Evolutionary conservation across 2,329 filamentous ascomycete species (phyloP), one percentile per base, ranked within the genome.

Genomic region (Penicillium carneum): DNA sequence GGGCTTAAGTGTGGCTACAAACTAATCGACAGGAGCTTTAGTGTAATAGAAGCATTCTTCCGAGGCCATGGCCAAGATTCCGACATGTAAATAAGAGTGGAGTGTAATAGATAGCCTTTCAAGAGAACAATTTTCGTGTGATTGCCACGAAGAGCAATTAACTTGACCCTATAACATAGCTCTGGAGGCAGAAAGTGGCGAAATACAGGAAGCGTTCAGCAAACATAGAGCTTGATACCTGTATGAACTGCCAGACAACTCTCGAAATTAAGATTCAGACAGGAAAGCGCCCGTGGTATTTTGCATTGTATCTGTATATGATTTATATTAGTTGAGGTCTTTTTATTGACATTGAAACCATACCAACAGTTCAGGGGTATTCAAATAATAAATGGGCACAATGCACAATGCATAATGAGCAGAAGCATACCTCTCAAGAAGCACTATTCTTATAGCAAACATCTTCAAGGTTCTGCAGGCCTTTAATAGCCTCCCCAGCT

Each of bases 401-500:
- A 18, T 39, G 20, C 16, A 47, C 18, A 50, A 50, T 23, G 18
- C 26, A 26, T 18, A 38, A 49, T 42, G 26, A 20, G 14, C 36
- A 57, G 1, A 43, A 26, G 3, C 20, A 55, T 12, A 12, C 43
- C 31, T 20, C 29, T 62, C 53, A 63, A 53, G 52, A 63, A 47
- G 63, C 66, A 18, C 54, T 69, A 29, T 63, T 64, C 45, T 63
- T 67, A 56, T 85, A 83, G 75, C 90, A 93, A 26, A 84, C 82
- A 63, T 86, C 82, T 73, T 90, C 86, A 36, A 92, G 80, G 63
- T 84, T 83, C 63, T 82, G 80, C 38, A 95, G 79, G 6, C 88
- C 88, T 48, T 88, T 85, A 18, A 92, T 79, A 33, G 92, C 85
- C 66, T 93, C 88, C 48, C 87, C 83, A 29, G 82, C 83, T 34